Base-by-base conservation (phyloP, 352 stramenopile species). In the Phytophthora pistaciae region DNA sequence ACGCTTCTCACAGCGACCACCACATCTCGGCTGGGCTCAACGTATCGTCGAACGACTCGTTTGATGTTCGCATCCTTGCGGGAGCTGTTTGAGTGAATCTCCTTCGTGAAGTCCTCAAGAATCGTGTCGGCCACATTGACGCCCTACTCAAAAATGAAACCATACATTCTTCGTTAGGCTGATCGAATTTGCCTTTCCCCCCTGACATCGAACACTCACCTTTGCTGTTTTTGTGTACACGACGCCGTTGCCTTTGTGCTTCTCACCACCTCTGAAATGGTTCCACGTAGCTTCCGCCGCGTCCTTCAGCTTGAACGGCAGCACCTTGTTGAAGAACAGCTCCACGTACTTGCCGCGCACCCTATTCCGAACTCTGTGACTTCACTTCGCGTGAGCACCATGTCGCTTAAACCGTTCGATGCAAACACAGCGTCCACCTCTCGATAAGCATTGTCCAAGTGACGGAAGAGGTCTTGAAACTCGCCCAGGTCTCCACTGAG, bases 1-100 rank as follows among this genome's bases (percentile, higher is more conserved):
- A 76, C 69, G 18, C 75, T 55, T 7, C 70, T 66, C 14, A 74
- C 71, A 53, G 77, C 75, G 29, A 79, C 68, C 21, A 84, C 52
- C 7, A 79, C 48, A 21, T 81, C 64, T 9, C 77, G 70, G 5
- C 79, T 57, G n/a, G 49, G 33, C 44, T 84, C 74, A 0, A 79
- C 64, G 23, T 75, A 74, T n/a, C 72, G 10, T 16, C 14, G 10
- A 42, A 16, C 4, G 29, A 36, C 29, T 10, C 11, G 29, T 36
- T 36, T 36, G 8, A 36, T 36, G 29, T 36, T 36, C 29, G 29
- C 29, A 36, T 36, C 29, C 7, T 6, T 36, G 29, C 29, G 29
- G 29, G 29, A 36, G 29, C 29, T 36, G 29, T 36, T 36, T 36
- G 29, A 36, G 29, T 36, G 29, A 36, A 36, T 36, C 29, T 36